Base-by-base conservation (phyloP, 345 rosid species). In the Streptanthus diversifolius region DNA sequence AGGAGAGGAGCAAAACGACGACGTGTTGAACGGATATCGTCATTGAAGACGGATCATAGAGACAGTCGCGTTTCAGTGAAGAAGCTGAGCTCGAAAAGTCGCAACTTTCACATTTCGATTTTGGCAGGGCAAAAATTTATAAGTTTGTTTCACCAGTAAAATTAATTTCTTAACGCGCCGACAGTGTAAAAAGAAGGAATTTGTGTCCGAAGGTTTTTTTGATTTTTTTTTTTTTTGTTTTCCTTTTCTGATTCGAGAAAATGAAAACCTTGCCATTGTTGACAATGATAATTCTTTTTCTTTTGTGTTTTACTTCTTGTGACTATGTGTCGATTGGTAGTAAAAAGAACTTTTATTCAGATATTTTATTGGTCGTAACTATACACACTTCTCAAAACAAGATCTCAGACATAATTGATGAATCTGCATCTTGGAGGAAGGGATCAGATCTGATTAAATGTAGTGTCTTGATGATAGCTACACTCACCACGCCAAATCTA, bases 21-120 rank as follows among this genome's bases (percentile, higher is more conserved):
- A 87, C 67, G 68, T 71, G 72, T 8, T 63, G 85, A 5, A 89
- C 83, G 0, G 89, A 81, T 6, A 83, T 65, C 44, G 92, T 80
- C 90, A 87, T 90, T 67, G 69, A 11, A 49, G 70, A 41, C 43
- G 8, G 68, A 56, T 47, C 71, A 40, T 24, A 61, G 51, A 45
- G 60, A 65, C 56, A 14, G 69, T 37, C 59, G 63, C 45, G 72
- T 30, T 71, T 45, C 19, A 39, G 24, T 7, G 62, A 18, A 63
- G 80, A 43, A 53, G 71, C 30, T 24, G n/a, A 64, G 76, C 76
- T 56, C 39, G 33, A 57, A 64, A 64, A 70, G 63, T 70, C 56
- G 8, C 5, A 45, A 4, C 69, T 52, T 77, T 66, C 59, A 69
- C 80, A 76, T 49, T 55, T 17, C 30, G 45, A 21, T 59, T 66